phyloP scores from a whole-genome alignment of 192 early-diverging fungal genomes.

The Backusella sp. region DNA sequence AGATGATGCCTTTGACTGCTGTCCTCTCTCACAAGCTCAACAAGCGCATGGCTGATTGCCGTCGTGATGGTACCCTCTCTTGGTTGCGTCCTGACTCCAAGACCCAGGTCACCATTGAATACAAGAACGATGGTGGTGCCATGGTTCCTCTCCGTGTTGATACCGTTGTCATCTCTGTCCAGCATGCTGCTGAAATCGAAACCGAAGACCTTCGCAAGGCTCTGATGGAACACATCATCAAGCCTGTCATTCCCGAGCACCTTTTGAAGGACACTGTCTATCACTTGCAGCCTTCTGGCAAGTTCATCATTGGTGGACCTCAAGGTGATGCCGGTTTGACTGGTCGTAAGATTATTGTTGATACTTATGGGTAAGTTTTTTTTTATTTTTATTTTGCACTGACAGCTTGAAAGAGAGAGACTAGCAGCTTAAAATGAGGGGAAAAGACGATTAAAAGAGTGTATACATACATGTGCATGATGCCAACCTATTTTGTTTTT shows the following conservation, averaged over 20 bases:
- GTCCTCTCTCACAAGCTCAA: constrained; percentile 97
- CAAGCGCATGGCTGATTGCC: constrained; percentile 92
- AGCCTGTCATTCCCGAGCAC: constrained; percentile 89
- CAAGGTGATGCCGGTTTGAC: constrained; percentile 99
- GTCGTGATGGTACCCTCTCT: constrained; percentile 82
- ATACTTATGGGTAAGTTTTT: constrained; percentile 29
- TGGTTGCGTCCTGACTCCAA: constrained; percentile 99
- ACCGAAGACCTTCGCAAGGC: constrained; percentile 82
- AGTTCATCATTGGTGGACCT: constrained; percentile 99
- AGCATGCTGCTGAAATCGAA: constrained; percentile 90
- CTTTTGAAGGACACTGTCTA: constrained; percentile 91
- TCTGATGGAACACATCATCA: constrained; percentile 91
- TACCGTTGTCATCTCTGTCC: constrained; percentile 96
- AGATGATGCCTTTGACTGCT: constrained; percentile 97
- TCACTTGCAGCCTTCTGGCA: constrained; percentile 98
- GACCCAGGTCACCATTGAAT: constrained; percentile 99
- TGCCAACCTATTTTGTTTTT: background rate
- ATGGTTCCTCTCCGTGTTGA: constrained; percentile 94
- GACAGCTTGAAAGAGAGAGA: background rate
- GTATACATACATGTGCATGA: background rate
- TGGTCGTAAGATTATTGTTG: constrained; percentile 57
- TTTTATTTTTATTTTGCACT: background rate
- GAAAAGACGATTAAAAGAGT: background rate
- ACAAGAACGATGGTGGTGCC: constrained; percentile 93
- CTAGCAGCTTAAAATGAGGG: background rate